phyloP scores from a whole-genome alignment of 441 rosid genomes.

The Gossypium gossypioides region DNA sequence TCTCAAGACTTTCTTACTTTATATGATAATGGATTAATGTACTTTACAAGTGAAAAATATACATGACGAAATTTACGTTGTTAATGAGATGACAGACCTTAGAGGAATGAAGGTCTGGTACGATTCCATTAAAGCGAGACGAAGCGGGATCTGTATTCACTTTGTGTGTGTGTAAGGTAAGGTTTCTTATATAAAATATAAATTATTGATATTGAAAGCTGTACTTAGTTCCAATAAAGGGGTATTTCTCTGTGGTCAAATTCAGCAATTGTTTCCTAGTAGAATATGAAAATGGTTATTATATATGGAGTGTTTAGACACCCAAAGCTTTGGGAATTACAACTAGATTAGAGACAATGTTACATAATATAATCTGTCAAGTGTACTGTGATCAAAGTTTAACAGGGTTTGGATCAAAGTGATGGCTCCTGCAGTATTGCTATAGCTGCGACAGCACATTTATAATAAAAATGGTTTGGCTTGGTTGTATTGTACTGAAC shows the following conservation, averaged over 20 bases:
- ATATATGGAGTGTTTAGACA: conserved; percentile 13
- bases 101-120: too few species aligned
- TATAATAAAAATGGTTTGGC: neutral
- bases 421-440: neutral
- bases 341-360: conserved; percentile 9
- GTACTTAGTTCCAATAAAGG: neutral
- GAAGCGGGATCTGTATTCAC: neutral
- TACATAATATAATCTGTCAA: neutral
- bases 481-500: conserved; percentile 27
- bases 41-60: too few species aligned
- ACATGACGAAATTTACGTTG: too few species aligned
- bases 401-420: conserved; percentile 9
- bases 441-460: neutral
- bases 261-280: conserved; percentile 5
- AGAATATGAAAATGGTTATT: neutral
- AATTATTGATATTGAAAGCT: neutral
- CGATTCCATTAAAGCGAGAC: too few species aligned
- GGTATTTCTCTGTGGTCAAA: neutral
- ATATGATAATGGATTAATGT: too few species aligned
- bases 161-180: neutral
- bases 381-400: conserved; percentile 25
- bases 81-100: too few species aligned
- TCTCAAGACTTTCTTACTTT: too few species aligned
- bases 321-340: conserved; percentile 17
- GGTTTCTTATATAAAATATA: neutral